Evolutionary conservation across 306 rosid species (phyloP), one percentile per base, ranked within the genome.

Genomic region (Potentilla sterilis): DNA sequence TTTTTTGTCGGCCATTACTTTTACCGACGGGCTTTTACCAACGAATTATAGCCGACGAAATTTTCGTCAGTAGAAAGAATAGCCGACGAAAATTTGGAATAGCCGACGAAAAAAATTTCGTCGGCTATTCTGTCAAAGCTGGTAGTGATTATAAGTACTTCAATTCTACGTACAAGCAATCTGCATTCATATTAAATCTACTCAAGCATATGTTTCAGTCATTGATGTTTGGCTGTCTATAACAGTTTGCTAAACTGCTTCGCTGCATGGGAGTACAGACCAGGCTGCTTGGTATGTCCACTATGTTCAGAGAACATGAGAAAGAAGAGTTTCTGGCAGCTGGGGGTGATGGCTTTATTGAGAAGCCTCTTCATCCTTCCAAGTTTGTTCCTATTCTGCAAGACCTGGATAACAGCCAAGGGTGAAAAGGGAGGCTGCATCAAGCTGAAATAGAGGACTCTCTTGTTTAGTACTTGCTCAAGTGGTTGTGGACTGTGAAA

Each of bases 281-380:
- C 77, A 76, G 8, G 77, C 72, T 81, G 41, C 13, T 81, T 15
- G 84, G 80, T 2, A 42, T 76, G 49, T 6, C 69, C 6, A 14
- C 16, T 16, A 4, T 6, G 15, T 40, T 5, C 13, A 10, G 8
- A 44, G 76, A 73, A 32, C 37, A 6, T 10, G 70, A 74, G 62
- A 22, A 19, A 24, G 22, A 35, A 41, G 77, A 66, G 2, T 82
- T 82, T 65, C 43, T 82, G 10, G 64, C 22, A 13, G 85, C 80
- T 5, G 82, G 82, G 8, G 74, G 61, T 5, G 74, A 61, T 40
- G 61, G 43, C 7, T 77, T 61, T 65, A 32, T 69, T 13, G 69
- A 82, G 54, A 82, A 69, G 77, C 80, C 82, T 32, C 7, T 82
- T 15, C 10, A 16, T 74, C 77, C 80, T 1, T 35, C 61, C n/a